Evolutionary conservation across 208 protist genomes (phyloP).

Genomic region (Trypanosoma scelopori): DNA sequence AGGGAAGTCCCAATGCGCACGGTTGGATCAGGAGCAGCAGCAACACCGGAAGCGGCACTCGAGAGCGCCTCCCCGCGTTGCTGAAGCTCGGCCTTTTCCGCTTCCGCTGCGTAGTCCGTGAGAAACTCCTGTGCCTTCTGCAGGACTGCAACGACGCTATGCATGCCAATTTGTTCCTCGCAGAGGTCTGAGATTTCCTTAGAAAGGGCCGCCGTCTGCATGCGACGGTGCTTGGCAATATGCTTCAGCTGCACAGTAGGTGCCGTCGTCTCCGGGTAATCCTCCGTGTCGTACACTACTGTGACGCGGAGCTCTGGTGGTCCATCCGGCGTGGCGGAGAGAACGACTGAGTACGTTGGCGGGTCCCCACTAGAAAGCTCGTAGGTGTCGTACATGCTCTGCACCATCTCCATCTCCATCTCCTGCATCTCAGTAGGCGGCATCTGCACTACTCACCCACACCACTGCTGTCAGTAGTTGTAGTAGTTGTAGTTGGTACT

Average conservation of each 20-base stretch:
- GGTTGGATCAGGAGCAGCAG: constrained; percentile 55
- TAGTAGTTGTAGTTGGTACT: neutral
- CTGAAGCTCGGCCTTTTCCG: constrained; percentile 70
- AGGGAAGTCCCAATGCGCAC: constrained; percentile 77
- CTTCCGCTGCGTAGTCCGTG: constrained; percentile 44
- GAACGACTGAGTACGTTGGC: constrained; percentile 72
- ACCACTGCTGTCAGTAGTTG: neutral
- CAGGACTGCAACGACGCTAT: constrained; percentile 67
- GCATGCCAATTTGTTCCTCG: constrained; percentile 79
- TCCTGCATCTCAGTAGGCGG: constrained; percentile 77
- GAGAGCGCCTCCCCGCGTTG: constrained; percentile 64
- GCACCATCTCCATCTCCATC: constrained; percentile 93
- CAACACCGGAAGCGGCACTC: constrained; percentile 36
- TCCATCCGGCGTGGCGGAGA: constrained; percentile 64
- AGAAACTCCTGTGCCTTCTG: constrained; percentile 81
- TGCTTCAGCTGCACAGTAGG: constrained; percentile 59
- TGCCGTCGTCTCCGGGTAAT: constrained; percentile 68
- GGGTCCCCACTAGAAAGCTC: constrained; percentile 64
- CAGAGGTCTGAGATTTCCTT: constrained; percentile 58
- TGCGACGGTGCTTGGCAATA: constrained; percentile 68
- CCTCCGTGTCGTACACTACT: constrained; percentile 63
- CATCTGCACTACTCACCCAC: constrained; percentile 32
- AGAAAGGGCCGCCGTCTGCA: constrained; percentile 50
- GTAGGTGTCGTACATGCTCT: constrained; percentile 90
- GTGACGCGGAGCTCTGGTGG: constrained; percentile 76